Evolutionary conservation across 176 grass and related monocot species (phyloP), one percentile per base, ranked within the genome.

Genomic region (Poa pratensis): DNA sequence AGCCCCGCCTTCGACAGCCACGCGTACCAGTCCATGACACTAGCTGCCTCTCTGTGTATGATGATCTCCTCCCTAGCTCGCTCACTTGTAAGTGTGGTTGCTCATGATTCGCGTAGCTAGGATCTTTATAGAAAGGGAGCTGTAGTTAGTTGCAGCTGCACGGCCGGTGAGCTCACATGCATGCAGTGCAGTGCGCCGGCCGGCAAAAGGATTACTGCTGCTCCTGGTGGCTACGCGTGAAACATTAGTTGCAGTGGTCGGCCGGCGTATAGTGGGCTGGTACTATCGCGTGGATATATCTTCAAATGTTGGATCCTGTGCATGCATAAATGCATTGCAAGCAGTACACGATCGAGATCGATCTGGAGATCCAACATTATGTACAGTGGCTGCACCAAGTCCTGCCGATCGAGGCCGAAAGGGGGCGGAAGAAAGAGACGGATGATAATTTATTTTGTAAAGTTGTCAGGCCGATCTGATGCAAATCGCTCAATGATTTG

Each of bases 1-100:
- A 96, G 85, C 61, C 84, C 78, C 75, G 91, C 68, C 86, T 91
- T 86, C 9, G 91, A 82, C 51, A 97, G 84, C 94, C 94, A 97
- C 50, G 91, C 77, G 87, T 92, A 92, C 94, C 94, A 97, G n/a
- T 97, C 89, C 94, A 97, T 30, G 5, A 0, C 14, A 26, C 20
- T 35, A 2, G 3, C 12, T 42, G 7, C 7, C 39, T 42, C 39
- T 42, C 39, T 42, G 39, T 42, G n/a, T n/a, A n/a, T n/a, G n/a
- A 42, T 37, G 35, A 37, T 37, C 35, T 37, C 43, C 9, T 8
- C 0, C 9, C 43, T 45, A 45, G 43, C 43, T 20, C 9, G 43
- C 43, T 20, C 9, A 8, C 66, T 7, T 27, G 59, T 27, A 66
- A 79, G 51, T 30, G 32, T 13, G 58, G 17, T 5, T 32, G 11